Percentiles rank a stretch among this genome's conserved stretches.
These are phyloP conservation scores for Fusarium fujikuroi DNA, from an alignment of 2,329 filamentous ascomycete genomes.

Conservation along the genomic window DNA sequence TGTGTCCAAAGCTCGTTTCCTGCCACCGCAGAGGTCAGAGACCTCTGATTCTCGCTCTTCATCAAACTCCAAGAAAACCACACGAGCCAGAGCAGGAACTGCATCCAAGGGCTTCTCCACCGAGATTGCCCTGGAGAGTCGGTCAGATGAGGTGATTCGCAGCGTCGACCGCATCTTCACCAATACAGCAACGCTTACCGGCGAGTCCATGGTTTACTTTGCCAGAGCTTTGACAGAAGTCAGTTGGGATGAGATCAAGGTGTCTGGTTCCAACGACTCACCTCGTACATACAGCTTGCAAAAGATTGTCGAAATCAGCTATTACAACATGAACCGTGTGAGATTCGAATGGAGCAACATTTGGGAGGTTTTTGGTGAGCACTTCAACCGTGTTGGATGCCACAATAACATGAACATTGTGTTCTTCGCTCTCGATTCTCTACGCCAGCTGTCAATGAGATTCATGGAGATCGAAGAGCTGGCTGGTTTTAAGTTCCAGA, in stretches of 20 bases:
- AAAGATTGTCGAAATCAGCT: conserved; percentile 98
- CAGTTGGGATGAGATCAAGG: conserved; percentile 99
- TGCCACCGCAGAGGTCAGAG: conserved; percentile 67
- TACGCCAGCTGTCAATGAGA: conserved; percentile 95
- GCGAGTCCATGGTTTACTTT: conserved; percentile 95
- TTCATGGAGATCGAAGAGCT: conserved; percentile 99
- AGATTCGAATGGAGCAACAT: conserved; percentile 98
- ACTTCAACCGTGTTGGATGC: conserved; percentile 98
- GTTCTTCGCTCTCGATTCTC: conserved; percentile 94
- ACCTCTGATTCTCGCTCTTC: conserved; percentile 72
- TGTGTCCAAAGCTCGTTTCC: conserved; percentile 83
- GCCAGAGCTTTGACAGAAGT: conserved; percentile 92
- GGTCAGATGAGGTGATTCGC: conserved; percentile 92
- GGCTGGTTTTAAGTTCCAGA: conserved; percentile 99
- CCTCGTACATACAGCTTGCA: conserved; percentile 97
- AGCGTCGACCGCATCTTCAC: conserved; percentile 96
- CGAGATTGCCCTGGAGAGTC: conserved; percentile 90
- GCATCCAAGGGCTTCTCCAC: conserved; percentile 73
- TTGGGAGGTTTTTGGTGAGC: conserved; percentile 96
- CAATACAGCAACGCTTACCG: conserved; percentile 91
- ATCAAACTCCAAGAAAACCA: conserved; percentile 65
- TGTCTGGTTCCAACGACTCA: conserved; percentile 93
- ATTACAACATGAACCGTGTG: conserved; percentile 99
- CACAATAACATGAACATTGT: conserved; percentile 97
- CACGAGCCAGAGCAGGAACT: conserved; percentile 64